Evolutionary conservation across 306 rosid species (phyloP).

Genomic region (Boehmeria nivea): DNA sequence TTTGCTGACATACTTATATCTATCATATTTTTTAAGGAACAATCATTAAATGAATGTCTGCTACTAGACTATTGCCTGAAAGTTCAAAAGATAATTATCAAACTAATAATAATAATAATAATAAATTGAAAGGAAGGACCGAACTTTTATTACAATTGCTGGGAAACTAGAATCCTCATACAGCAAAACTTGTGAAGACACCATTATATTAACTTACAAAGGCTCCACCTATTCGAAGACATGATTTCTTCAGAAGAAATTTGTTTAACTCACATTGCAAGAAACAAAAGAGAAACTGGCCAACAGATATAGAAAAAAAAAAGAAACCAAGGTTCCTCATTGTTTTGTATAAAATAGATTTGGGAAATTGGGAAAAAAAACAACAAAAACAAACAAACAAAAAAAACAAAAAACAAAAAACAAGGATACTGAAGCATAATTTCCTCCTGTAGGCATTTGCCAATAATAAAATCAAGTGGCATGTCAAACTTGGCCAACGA

Average conservation of each 20-base stretch:
- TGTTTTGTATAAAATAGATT: neutral
- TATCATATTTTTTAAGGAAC: constrained; percentile 46
- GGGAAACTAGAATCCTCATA: neutral
- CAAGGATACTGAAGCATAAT: constrained; percentile 92
- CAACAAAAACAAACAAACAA: too few relatives aligned
- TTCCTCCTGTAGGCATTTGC: constrained; percentile 88
- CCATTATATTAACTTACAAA: too few relatives aligned
- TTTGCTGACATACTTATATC: constrained; percentile 89
- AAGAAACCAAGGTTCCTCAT: neutral
- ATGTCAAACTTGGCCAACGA: constrained; percentile 45
- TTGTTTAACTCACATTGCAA: neutral
- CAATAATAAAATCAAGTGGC: constrained; percentile 81
- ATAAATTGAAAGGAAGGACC: neutral
- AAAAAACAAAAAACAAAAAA: constrained; percentile 24
- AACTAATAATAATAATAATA: too few relatives aligned
- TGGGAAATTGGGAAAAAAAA: constrained; percentile 7
- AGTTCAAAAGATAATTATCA: too few relatives aligned
- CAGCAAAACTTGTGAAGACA: too few relatives aligned
- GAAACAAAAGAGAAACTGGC: too few relatives aligned
- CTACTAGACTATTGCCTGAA: neutral
- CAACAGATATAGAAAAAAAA: neutral
- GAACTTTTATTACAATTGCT: neutral
- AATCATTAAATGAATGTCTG: neutral
- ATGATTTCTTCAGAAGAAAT: too few relatives aligned
- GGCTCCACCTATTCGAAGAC: too few relatives aligned